Evolutionary conservation across 306 rosid genomes (phyloP).

Genomic region (Quercus dentata): DNA sequence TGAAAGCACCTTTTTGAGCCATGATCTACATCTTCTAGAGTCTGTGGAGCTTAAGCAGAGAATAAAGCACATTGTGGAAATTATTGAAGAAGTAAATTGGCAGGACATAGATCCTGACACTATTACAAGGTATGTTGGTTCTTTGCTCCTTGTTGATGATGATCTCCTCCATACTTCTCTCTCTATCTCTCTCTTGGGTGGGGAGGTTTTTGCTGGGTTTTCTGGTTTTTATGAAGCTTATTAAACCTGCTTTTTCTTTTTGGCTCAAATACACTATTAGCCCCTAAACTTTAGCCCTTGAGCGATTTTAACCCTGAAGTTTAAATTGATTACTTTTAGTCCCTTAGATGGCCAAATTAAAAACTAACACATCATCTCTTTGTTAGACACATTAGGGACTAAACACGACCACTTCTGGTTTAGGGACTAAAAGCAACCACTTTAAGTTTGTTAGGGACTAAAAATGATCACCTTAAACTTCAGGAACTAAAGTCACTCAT

Average conservation of each 20-base stretch:
- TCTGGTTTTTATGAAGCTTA: neutral
- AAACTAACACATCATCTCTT: too few species aligned
- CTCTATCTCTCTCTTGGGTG: neutral
- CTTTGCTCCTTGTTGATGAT: constrained; percentile 9
- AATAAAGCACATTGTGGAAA: constrained; percentile 76
- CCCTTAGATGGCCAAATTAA: too few species aligned
- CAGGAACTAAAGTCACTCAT: too few species aligned
- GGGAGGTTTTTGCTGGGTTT: neutral
- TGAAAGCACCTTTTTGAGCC: constrained; percentile 73
- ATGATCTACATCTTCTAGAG: constrained; percentile 90
- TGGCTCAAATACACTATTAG: neutral
- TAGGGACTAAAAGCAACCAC: too few species aligned
- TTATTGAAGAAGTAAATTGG: constrained; percentile 83
- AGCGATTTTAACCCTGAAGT: too few species aligned
- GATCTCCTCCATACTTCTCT: neutral
- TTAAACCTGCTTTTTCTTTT: neutral
- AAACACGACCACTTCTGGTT: too few species aligned
- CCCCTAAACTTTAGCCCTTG: too few species aligned
- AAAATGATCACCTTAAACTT: too few species aligned
- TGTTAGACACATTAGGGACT: too few species aligned
- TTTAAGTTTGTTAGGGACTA: too few species aligned
- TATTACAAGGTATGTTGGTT: constrained; percentile 67
- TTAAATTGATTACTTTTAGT: too few species aligned
- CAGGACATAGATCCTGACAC: constrained; percentile 74
- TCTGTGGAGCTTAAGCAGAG: constrained; percentile 83